Base-by-base conservation (phyloP, 2,329 filamentous ascomycete genomes). In the Mycosphaerella sp. region DNA sequence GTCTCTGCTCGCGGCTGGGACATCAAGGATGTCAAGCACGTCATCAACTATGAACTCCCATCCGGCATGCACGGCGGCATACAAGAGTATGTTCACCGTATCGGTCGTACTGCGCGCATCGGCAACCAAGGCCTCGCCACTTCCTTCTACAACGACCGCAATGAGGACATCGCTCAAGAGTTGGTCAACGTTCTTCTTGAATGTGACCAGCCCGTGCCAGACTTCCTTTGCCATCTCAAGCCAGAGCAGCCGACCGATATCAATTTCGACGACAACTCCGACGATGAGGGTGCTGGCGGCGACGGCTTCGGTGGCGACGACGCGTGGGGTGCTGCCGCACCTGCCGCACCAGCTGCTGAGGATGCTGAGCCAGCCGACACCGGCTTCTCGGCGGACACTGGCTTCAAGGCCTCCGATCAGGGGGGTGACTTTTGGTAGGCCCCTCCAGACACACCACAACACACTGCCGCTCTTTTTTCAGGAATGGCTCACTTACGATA, bases 41-140 rank as follows among this genome's bases (percentile, higher is more conserved):
- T 98, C 54, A 85, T 98, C 77, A 97, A 98, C 71, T 97, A 84
- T 61, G 90, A 97, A 55, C 74, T 97, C 1, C 91, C 91, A 0
- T 82, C 77, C 4, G 71, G 76, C 39, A 74, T 81, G 0, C 79
- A 91, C 60, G 89, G 89, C n/a, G 91, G 90, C 2, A 95, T 96
- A 50, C 83, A 87, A 43, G 93, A 97, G 67, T 98, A 97, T 62
- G 83, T 86, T 21, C 93, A 98, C 66, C 88, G 93, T 10, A 97
- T 97, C 66, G 93, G 93, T 56, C 90, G 93, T 54, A 98, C 93
- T 60, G 93, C 87, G 49, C 88, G 93, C 47, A 96, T 96, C 64
- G 93, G 93, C 2, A 87, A 95, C 60, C 78, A 79, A 40, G 93
- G 93, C 14, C 73, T 89, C 4, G 90, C 93, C 0, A 91, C 87